Evolutionary conservation across 2,329 filamentous ascomycete species (phyloP).

Genomic region (Stagonosporopsis vannaccii): DNA sequence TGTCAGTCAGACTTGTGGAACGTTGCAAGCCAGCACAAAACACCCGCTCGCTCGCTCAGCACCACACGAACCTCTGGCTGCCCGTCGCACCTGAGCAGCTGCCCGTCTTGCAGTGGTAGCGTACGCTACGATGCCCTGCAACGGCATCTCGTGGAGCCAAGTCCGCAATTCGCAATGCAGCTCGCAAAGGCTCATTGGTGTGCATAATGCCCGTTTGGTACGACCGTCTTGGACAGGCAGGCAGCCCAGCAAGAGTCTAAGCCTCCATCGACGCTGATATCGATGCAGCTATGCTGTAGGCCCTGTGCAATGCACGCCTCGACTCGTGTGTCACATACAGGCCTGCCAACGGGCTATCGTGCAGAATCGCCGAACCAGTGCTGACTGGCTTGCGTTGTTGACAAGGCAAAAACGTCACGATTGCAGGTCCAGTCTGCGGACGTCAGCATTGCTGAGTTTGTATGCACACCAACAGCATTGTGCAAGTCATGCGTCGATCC

Average conservation of each 20-base stretch:
- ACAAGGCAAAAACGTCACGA: slow-evolving; percentile 12
- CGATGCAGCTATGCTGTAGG: slow-evolving; percentile 1
- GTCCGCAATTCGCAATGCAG: too few species aligned
- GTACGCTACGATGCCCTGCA: slow-evolving; percentile 27
- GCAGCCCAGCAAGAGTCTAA: slow-evolving; percentile 2
- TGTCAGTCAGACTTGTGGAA: slow-evolving; percentile 19
- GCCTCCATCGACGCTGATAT: neutral
- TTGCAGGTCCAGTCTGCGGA: slow-evolving; percentile 16
- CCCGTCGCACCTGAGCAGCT: slow-evolving; percentile 1
- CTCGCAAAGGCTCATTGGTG: slow-evolving; percentile 6
- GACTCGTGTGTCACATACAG: slow-evolving; percentile 5
- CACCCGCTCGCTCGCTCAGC: slow-evolving; percentile 2
- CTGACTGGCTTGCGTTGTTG: slow-evolving; percentile 7
- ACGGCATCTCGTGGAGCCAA: neutral
- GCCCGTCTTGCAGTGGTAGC: slow-evolving; percentile 2
- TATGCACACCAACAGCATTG: slow-evolving; percentile 21
- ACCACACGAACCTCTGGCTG: neutral
- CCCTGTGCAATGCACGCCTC: slow-evolving; percentile 2
- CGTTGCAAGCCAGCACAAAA: slow-evolving; percentile 19
- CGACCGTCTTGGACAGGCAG: neutral
- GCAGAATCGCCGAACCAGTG: slow-evolving; percentile 11
- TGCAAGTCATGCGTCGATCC: slow-evolving; percentile 3
- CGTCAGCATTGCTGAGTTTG: slow-evolving; percentile 11
- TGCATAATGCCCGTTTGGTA: slow-evolving; percentile 24
- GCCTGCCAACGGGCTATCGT: slow-evolving; percentile 11